phyloP scores from a whole-genome alignment of 192 early-diverging fungal species.

The Mortierella claussenii region DNA sequence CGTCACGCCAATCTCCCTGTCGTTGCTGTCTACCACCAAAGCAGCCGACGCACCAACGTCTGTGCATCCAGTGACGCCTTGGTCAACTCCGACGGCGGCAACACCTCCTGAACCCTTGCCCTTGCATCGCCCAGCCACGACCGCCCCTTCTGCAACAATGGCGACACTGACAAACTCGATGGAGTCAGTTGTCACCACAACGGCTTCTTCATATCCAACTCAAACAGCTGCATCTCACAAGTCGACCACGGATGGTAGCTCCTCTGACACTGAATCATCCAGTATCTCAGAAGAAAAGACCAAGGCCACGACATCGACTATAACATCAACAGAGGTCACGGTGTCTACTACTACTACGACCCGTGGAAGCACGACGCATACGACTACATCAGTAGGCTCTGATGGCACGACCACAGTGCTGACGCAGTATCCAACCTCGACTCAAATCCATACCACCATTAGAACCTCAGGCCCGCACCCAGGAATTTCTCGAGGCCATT shows the following conservation, averaged over 20 bases:
- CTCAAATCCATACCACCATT: not conserved
- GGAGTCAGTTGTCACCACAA: not conserved
- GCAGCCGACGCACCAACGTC: too few relatives aligned
- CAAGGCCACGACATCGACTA: not conserved
- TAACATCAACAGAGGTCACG: constrained; percentile 12
- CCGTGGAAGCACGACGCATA: constrained; percentile 12
- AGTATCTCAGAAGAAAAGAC: too few relatives aligned
- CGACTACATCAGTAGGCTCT: constrained; percentile 20
- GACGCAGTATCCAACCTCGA: constrained; percentile 31
- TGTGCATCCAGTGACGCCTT: too few relatives aligned
- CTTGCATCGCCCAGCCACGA: not conserved
- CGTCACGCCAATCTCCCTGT: too few relatives aligned
- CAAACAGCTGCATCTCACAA: not conserved
- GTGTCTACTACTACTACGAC: constrained; percentile 42
- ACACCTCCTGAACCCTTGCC: too few relatives aligned
- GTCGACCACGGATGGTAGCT: too few relatives aligned
- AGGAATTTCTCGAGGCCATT: not conserved
- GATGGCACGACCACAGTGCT: constrained; percentile 37
- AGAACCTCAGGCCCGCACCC: constrained; percentile 18
- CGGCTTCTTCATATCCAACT: not conserved
- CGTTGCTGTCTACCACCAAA: too few relatives aligned
- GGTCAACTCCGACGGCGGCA: not conserved
- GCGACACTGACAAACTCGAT: not conserved
- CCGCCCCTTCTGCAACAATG: not conserved
- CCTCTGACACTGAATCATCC: too few relatives aligned